Evolutionary conservation across 805 yeast species (phyloP), one percentile per base, ranked within the genome.

Genomic region (Lachancea sp.): DNA sequence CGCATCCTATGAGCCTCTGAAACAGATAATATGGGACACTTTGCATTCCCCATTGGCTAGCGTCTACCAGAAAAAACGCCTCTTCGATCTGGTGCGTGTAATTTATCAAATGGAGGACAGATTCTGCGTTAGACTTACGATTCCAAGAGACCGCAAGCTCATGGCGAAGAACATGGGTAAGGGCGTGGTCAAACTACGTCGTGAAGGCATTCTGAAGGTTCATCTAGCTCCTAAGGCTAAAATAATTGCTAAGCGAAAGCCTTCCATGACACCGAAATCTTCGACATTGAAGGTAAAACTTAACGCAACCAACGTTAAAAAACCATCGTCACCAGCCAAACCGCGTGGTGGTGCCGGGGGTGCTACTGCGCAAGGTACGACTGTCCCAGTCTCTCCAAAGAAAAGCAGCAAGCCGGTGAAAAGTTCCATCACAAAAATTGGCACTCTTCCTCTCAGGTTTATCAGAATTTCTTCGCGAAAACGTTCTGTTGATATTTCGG

Each of bases 61-160:
- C 11, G 64, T 86, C 1, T 66, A 75, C 35, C 81, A 80, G 29
- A 78, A 81, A 51, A 72, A 90, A 46, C 62, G 73, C 30, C 56
- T 91, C 8, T 81, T 85, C 52, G 84, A 79, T 47, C 56, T 86
- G 2, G 70, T 85, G 42, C 78, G 79, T 35, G 74, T 91, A 8
- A 63, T 91, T 22, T 85, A 78, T 54, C 74, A 74, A 33, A 77
- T 89, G 6, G 64, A 68, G 26, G 81, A 84, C 50, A 70, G 78
- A 2, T 73, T 81, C 37, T 57, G 75, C n/a, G 88, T 88, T 1
- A 73, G 67, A 3, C 65, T 89, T 18, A 74, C 79, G 5, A 65
- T 80, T 12, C 96, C 96, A 2, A 73, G 80, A 52, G 79, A 79
- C 42, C 81, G 78, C 58, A 78, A 77, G 51, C 68, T 93, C 19